phyloP scores from a whole-genome alignment of 495 filamentous ascomycete genomes.

The Hyaloscypha variabilis region DNA sequence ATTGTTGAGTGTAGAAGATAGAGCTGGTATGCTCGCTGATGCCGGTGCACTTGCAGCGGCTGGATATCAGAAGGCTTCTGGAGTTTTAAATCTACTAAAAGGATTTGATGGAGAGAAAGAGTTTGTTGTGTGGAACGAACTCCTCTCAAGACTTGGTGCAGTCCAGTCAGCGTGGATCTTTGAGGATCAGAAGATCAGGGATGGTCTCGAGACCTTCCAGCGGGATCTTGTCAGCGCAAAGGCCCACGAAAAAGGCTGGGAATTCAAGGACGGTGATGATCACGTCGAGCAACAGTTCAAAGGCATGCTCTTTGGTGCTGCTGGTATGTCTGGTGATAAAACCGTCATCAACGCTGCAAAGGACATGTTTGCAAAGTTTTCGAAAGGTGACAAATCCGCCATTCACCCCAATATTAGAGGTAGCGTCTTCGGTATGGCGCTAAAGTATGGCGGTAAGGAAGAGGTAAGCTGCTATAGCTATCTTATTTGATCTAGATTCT shows the following conservation, averaged over 20 bases:
- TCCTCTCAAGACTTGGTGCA: slow-evolving; percentile 71
- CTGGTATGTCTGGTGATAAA: slow-evolving; percentile 62
- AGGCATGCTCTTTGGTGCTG: slow-evolving; percentile 66
- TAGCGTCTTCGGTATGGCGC: slow-evolving; percentile 70
- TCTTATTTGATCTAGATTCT: not conserved
- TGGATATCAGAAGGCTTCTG: slow-evolving; percentile 92
- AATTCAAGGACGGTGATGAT: slow-evolving; percentile 78
- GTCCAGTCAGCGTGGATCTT: slow-evolving; percentile 88
- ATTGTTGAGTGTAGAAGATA: slow-evolving; percentile 87
- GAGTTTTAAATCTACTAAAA: slow-evolving; percentile 80
- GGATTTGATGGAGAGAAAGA: slow-evolving; percentile 82
- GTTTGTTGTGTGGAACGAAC: slow-evolving; percentile 94
- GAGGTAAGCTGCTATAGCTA: slow-evolving; percentile 53
- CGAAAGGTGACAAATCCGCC: slow-evolving; percentile 64
- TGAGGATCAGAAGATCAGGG: slow-evolving; percentile 70
- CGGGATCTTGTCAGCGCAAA: slow-evolving; percentile 72
- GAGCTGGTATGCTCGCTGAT: slow-evolving; percentile 95
- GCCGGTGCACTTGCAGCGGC: slow-evolving; percentile 87
- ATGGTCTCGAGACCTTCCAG: slow-evolving; percentile 82
- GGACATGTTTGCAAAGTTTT: slow-evolving; percentile 74
- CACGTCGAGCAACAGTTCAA: slow-evolving; percentile 90
- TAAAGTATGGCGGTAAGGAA: slow-evolving; percentile 71
- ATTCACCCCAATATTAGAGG: slow-evolving; percentile 71
- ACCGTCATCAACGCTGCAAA: slow-evolving; percentile 62
- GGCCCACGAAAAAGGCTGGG: slow-evolving; percentile 86